Evolutionary conservation across 2,329 filamentous ascomycete species (phyloP).

Genomic region (Cryphonectria carpinicola): DNA sequence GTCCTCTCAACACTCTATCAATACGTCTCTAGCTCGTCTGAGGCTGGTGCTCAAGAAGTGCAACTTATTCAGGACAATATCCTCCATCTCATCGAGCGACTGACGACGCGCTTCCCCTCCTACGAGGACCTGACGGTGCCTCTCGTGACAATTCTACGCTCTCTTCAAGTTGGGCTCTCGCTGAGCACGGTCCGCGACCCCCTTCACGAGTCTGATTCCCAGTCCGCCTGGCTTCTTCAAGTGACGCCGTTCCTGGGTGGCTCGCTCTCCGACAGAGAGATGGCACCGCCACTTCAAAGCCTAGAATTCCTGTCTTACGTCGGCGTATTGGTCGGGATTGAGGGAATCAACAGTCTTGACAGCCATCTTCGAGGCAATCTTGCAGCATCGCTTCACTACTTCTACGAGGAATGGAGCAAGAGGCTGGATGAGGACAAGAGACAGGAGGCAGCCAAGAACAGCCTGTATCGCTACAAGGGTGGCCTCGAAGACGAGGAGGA

Average conservation of each 20-base stretch:
- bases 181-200: constrained; percentile 44
- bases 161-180: constrained; percentile 75
- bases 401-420: constrained; percentile 81
- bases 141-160: constrained; percentile 77
- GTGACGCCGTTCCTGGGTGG: constrained; percentile 63
- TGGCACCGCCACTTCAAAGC: constrained; percentile 37
- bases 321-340: constrained; percentile 49
- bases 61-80: constrained; percentile 60
- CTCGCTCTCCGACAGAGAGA: constrained; percentile 36
- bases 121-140: constrained; percentile 87
- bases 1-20: constrained; percentile 45
- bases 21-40: constrained; percentile 37
- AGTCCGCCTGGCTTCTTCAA: constrained; percentile 42
- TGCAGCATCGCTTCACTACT: constrained; percentile 68
- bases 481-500: constrained; percentile 77
- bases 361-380: constrained; percentile 55
- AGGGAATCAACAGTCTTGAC: constrained; percentile 49
- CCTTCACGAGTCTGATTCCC: constrained; percentile 11
- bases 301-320: constrained; percentile 57
- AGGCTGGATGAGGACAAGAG: constrained; percentile 77
- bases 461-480: constrained; percentile 83
- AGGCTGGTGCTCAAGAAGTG: constrained; percentile 47
- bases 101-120: constrained; percentile 71
- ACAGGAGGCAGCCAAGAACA: constrained; percentile 72
- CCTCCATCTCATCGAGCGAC: constrained; percentile 69